A percentile compares a stretch with the other conserved stretches of the same genome.
Evolutionary conservation across 176 grass and related monocot species (phyloP).

Genomic region (Rhynchospora tenuis): DNA sequence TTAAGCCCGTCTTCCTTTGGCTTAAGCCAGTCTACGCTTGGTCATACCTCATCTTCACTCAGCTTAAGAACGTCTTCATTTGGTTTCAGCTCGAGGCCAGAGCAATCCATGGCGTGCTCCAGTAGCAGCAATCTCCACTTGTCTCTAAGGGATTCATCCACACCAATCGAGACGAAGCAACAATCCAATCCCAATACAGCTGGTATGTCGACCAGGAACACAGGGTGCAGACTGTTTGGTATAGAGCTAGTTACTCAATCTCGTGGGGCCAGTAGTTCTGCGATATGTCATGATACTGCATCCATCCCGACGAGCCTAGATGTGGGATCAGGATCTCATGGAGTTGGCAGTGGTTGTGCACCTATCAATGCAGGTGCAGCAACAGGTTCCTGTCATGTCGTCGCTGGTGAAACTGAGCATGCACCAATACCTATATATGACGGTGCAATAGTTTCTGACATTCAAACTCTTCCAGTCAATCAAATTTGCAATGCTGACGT

Average conservation of each 20-base stretch:
- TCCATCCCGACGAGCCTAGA: neutral
- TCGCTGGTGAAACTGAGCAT: constrained; percentile 39
- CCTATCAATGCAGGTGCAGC: constrained; percentile 23
- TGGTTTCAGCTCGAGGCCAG: constrained; percentile 36
- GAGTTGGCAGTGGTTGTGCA: neutral
- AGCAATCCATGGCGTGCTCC: constrained; percentile 13
- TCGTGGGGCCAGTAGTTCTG: constrained; percentile 2
- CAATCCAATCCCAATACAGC: constrained; percentile 24
- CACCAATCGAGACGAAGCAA: constrained; percentile 47
- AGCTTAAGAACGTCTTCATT: constrained; percentile 12
- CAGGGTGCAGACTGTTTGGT: constrained; percentile 83
- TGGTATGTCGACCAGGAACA: neutral
- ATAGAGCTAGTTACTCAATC: constrained; percentile 42
- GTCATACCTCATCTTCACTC: neutral
- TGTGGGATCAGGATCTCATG: neutral
- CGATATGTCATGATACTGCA: neutral
- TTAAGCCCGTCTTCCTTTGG: neutral
- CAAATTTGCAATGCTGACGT: constrained; percentile 40
- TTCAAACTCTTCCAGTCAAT: constrained; percentile 49
- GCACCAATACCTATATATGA: constrained; percentile 11
- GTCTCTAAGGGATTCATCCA: constrained; percentile 40
- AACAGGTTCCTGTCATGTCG: constrained; percentile 14
- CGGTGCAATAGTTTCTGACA: constrained; percentile 30
- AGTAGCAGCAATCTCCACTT: constrained; percentile 39
- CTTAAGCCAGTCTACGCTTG: neutral